A percentile compares a stretch with the other conserved stretches of the same genome.
phyloP scores from a whole-genome alignment of 176 grass and related monocot genomes.

The Raddia distichophylla region DNA sequence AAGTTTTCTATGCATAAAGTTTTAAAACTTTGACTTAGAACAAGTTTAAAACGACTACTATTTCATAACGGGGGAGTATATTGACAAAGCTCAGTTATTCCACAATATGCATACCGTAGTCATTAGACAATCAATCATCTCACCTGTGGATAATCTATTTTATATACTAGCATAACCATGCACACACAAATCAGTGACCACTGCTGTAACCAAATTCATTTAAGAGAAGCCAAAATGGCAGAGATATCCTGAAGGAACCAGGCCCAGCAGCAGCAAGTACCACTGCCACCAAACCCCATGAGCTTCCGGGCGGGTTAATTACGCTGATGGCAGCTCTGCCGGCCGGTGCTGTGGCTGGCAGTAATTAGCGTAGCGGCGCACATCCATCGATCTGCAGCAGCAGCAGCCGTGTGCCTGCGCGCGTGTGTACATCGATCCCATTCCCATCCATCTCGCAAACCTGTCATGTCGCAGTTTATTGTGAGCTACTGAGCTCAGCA shows the following conservation, averaged over 20 bases:
- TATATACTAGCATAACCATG: not conserved
- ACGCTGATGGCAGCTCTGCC: not conserved
- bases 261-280: not conserved
- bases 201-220: not conserved
- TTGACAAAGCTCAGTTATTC: too few species aligned
- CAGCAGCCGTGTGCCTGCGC: not conserved
- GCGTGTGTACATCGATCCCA: constrained; percentile 12
- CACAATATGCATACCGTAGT: too few species aligned
- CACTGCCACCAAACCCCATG: not conserved
- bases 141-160: not conserved
- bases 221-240: constrained; percentile 20
- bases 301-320: not conserved
- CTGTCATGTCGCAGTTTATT: constrained; percentile 44
- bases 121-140: not conserved
- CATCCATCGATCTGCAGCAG: not conserved
- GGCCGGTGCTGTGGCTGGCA: not conserved
- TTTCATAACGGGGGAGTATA: too few species aligned
- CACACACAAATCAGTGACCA: not conserved
- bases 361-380: not conserved
- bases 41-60: too few species aligned
- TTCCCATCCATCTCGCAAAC: not conserved
- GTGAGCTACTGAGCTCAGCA: constrained; percentile 38
- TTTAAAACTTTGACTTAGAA: too few species aligned
- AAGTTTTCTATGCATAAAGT: too few species aligned
- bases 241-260: constrained; percentile 1